phyloP scores from a whole-genome alignment of 345 rosid species.

The Camelina hispida region DNA sequence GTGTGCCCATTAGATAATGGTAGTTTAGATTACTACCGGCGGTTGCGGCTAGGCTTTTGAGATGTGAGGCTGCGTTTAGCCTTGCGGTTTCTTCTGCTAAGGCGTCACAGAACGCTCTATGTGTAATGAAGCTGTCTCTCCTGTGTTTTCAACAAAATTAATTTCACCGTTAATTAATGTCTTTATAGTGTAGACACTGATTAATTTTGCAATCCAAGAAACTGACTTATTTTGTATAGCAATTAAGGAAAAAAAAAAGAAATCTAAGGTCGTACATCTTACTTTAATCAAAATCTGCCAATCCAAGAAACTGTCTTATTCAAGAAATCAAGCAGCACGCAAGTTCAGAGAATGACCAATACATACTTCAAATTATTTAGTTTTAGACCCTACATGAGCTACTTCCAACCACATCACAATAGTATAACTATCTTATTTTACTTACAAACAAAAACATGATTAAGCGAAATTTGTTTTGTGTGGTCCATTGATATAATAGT shows the following conservation, averaged over 20 bases:
- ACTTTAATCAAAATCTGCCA: constrained; percentile 33
- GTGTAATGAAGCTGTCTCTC: constrained; percentile 94
- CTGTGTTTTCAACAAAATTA: constrained; percentile 52
- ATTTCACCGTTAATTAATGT: background rate
- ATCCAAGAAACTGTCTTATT: constrained; percentile 31
- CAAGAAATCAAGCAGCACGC: constrained; percentile 26
- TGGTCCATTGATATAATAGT: constrained; percentile 9
- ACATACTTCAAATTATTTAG: background rate
- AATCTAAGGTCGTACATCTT: background rate
- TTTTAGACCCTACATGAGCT: constrained; percentile 33
- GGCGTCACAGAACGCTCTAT: constrained; percentile 98
- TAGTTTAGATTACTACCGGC: constrained; percentile 44
- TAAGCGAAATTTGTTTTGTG: background rate
- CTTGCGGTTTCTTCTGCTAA: constrained; percentile 96
- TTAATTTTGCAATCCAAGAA: background rate
- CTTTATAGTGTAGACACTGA: background rate
- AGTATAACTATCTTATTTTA: background rate
- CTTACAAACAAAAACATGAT: constrained; percentile 14
- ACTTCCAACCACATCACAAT: constrained; percentile 21
- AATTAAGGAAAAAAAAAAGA: background rate
- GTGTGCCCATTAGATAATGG: constrained; percentile 65
- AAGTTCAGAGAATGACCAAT: constrained; percentile 29
- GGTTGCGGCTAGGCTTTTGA: constrained; percentile 43
- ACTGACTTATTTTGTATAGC: background rate
- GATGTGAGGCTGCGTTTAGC: constrained; percentile 70